phyloP scores from a whole-genome alignment of 208 protist genomes.

The Trichomonas vaginalis region DNA sequence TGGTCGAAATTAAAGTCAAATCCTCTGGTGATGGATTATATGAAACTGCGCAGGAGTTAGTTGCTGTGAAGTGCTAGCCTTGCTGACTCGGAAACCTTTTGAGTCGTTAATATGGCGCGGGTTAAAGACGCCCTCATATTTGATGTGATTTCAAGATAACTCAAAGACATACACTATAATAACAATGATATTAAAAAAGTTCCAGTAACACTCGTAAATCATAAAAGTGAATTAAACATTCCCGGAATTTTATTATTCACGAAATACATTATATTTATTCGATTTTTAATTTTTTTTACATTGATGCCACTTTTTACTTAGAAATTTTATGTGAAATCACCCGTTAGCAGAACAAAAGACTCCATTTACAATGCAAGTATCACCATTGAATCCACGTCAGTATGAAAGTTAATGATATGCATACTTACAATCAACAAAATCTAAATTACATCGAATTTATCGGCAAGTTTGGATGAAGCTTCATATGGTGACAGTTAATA shows the following conservation, averaged over 20 bases:
- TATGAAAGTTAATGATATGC: not conserved
- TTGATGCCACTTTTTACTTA: no score
- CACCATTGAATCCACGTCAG: not conserved
- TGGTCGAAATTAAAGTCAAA: not conserved
- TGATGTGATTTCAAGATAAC: no score
- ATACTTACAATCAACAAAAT: not conserved
- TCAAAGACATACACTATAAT: no score
- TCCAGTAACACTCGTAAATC: no score
- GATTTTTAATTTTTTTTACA: no score
- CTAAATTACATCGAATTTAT: not conserved
- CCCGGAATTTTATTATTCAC: no score
- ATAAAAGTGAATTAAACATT: no score
- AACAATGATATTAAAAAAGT: no score
- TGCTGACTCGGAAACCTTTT: not conserved
- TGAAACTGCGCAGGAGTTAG: not conserved
- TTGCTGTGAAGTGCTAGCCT: not conserved
- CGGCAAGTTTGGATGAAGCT: not conserved
- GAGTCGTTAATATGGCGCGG: not conserved
- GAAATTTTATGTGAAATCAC: not conserved
- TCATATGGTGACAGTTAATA: not conserved
- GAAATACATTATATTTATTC: no score
- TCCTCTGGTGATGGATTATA: not conserved
- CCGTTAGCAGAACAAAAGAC: not conserved
- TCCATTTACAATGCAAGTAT: not conserved
- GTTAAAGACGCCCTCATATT: not conserved